Evolutionary conservation across 2,329 filamentous ascomycete genomes (phyloP), one percentile per base, ranked within the genome.

Genomic region (Didymella exigua): DNA sequence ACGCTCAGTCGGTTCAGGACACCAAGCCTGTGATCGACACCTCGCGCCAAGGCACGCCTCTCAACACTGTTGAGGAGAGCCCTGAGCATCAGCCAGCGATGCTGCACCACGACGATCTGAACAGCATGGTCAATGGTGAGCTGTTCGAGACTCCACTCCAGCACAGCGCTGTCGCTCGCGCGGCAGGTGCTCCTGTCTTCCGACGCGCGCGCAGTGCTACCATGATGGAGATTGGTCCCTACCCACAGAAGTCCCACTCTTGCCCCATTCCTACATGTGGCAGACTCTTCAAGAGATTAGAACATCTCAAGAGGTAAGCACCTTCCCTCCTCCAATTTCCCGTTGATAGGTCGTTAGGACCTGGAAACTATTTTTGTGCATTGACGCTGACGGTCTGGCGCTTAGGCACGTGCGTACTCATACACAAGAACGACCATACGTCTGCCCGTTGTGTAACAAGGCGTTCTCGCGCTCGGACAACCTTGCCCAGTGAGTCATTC

Each of bases 251-350:
- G 78, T 96, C 93, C 34, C 95, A 99, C 78, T 98, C 93, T 2
- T 99, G 95, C 81, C 95, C 95, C n/a, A 99, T 99, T 70, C 95
- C 95, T 24, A 96, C 93, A 50, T 99, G 95, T 75, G 95, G 95
- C 49, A 89, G 95, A 71, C 85, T 97, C 59, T 99, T 99, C 85
- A 99, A 99, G 87, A 89, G 95, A 78, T 86, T 99, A 81, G 95
- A 99, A 81, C 95, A 99, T 81, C 87, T 99, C 73, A 99, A 99
- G 85, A 88, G 93, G 91, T 96, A 91, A 86, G 89, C 82, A 72
- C 71, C 65, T 69, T 68, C 67, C 57, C 73, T 74, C 71, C 75
- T 58, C 61, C 37, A 51, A 54, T 63, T 49, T 54, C 27, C 42
- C 30, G 26, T 45, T 40, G 47, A 65, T 59, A 33, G 46, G 40